phyloP scores from a whole-genome alignment of 805 yeast species.

The Wickerhamomyces bovis region DNA sequence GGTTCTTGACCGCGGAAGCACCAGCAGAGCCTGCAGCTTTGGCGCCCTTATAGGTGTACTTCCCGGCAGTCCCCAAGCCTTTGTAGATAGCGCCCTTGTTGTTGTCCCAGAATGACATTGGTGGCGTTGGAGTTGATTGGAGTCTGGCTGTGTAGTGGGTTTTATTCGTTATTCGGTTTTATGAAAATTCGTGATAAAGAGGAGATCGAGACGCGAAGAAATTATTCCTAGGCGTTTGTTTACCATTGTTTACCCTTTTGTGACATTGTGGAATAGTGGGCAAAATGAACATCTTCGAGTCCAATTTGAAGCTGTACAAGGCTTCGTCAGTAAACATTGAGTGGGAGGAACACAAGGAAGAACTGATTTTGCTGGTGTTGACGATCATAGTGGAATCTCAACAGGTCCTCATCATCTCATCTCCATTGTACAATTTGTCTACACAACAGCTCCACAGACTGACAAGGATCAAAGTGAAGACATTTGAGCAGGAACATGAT shows the following conservation, averaged over 20 bases:
- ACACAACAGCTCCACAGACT: conserved; percentile 12
- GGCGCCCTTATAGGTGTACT: conserved; percentile 32
- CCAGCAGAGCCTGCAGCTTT: conserved; percentile 36
- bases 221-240: too few relatives aligned
- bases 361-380: conserved; percentile 17
- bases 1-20: conserved; percentile 33
- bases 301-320: conserved; percentile 15
- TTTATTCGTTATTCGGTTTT: not conserved
- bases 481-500: conserved; percentile 3
- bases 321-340: conserved; percentile 6
- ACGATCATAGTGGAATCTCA: conserved; percentile 19
- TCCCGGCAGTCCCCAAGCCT: conserved; percentile 32
- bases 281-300: conserved; percentile 7
- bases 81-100: conserved; percentile 34
- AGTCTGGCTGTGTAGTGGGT: too few relatives aligned
- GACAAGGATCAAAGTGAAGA: conserved; percentile 9
- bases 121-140: not conserved
- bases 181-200: not conserved
- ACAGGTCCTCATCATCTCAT: conserved; percentile 18
- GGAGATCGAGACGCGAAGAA: too few relatives aligned
- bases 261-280: not conserved
- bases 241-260: not conserved
- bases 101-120: conserved; percentile 35
- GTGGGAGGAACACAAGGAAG: conserved; percentile 9
- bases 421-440: conserved; percentile 12